Evolutionary conservation across 2,329 filamentous ascomycete species (phyloP).

Genomic region (Trichothecium sympodiale): DNA sequence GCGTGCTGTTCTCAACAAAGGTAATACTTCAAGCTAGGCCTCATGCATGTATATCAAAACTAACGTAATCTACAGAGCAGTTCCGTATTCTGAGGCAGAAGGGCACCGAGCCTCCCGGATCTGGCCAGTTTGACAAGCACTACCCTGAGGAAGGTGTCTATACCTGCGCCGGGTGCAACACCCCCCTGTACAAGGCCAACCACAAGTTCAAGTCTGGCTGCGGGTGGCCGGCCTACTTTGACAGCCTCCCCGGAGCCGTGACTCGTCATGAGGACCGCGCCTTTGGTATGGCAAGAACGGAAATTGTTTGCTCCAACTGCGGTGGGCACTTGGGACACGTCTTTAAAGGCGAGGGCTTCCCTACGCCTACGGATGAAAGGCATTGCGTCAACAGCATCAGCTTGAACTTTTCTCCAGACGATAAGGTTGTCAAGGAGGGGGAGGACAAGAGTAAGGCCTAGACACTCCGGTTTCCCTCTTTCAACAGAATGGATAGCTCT

Average conservation of each 20-base stretch:
- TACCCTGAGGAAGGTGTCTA: conserved; percentile 67
- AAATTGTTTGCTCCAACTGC: conserved; percentile 92
- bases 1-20: conserved; percentile 66
- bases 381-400: conserved; percentile 96
- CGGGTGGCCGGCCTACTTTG: conserved; percentile 97
- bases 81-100: conserved; percentile 89
- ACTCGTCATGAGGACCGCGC: conserved; percentile 66
- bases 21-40: conserved; percentile 19
- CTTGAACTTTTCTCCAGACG: conserved; percentile 65
- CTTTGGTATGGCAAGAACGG: conserved; percentile 75
- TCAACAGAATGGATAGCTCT: too few relatives aligned
- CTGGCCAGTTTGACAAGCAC: conserved; percentile 83
- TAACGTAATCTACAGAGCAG: conserved; percentile 53
- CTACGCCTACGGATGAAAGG: conserved; percentile 83
- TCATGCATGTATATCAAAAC: background rate
- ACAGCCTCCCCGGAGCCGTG: conserved; percentile 85
- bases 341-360: conserved; percentile 79
- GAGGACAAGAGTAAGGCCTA: conserved; percentile 26
- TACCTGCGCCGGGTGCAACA: conserved; percentile 73
- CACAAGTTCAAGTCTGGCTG: conserved; percentile 97
- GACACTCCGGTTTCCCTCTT: too few relatives aligned
- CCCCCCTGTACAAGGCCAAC: conserved; percentile 81
- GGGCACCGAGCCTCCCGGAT: conserved; percentile 74
- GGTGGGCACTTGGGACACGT: conserved; percentile 92
- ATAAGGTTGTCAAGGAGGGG: conserved; percentile 31